phyloP scores from a whole-genome alignment of 1,139 yeast genomes.

The Entelexis paramagnoliae region DNA sequence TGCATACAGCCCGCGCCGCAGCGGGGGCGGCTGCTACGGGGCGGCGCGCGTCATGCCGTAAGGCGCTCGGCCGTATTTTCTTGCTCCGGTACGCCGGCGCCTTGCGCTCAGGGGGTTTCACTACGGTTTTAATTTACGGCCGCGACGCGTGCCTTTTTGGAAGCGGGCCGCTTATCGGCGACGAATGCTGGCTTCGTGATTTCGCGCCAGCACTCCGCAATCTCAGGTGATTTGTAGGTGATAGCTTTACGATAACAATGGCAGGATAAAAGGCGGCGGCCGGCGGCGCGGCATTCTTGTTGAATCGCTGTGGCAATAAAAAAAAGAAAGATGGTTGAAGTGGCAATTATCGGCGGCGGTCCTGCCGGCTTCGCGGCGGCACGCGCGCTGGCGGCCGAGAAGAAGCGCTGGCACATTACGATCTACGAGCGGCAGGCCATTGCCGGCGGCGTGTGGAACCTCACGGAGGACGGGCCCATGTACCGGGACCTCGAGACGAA shows the following conservation, averaged over 20 bases:
- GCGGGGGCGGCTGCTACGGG: not conserved
- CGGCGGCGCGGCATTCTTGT: too few species aligned
- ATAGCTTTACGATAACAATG: not conserved
- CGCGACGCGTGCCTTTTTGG: not conserved
- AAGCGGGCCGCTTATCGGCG: not conserved
- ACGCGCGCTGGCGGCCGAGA: constrained; percentile 31
- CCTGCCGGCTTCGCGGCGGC: constrained; percentile 55
- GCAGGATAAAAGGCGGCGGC: not conserved
- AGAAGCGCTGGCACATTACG: constrained; percentile 49
- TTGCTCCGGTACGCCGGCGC: too few species aligned
- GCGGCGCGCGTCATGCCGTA: too few species aligned
- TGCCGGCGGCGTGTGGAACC: constrained; percentile 23
- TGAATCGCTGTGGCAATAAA: too few species aligned
- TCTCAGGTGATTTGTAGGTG: constrained; percentile 7
- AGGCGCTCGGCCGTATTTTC: too few species aligned
- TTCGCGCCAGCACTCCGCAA: constrained; percentile 2
- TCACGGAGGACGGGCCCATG: constrained; percentile 32
- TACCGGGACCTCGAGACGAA: constrained; percentile 50
- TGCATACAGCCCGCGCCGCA: too few species aligned
- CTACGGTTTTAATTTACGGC: too few species aligned
- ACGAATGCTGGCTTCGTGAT: not conserved
- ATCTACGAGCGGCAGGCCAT: constrained; percentile 15
- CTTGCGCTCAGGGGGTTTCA: too few species aligned
- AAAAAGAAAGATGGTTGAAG: not conserved
- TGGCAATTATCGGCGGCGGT: constrained; percentile 48